Evolutionary conservation across 768 basidiomycete species (phyloP).

Genomic region (Lenzites betulinus): DNA sequence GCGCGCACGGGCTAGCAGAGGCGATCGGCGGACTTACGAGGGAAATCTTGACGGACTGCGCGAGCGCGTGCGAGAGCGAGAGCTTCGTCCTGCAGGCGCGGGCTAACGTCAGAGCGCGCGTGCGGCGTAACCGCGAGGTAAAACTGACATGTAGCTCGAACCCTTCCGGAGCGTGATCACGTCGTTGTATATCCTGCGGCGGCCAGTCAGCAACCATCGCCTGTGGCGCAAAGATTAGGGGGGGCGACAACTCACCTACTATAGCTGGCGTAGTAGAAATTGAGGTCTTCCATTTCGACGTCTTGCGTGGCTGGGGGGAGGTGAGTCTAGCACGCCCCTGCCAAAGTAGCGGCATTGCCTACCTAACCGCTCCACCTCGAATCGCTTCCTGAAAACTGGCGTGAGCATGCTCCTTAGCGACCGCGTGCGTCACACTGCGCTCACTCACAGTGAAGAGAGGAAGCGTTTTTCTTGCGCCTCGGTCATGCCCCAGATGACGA

Average conservation of each 20-base stretch:
- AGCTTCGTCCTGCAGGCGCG: conserved; percentile 78
- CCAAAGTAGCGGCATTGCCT: conserved; percentile 22
- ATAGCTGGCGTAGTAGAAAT: conserved; percentile 96
- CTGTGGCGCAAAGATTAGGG: not conserved
- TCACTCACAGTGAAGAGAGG: conserved; percentile 81
- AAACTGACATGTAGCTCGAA: conserved; percentile 88
- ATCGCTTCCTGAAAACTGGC: conserved; percentile 68
- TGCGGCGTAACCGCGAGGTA: conserved; percentile 17
- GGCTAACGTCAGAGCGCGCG: not conserved
- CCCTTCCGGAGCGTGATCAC: conserved; percentile 94
- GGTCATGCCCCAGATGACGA: conserved; percentile 98
- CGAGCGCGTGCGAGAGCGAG: conserved; percentile 90
- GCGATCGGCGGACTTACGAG: conserved; percentile 48
- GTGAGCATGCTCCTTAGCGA: not conserved
- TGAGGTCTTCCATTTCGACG: conserved; percentile 95
- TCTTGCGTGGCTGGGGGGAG: conserved; percentile 70
- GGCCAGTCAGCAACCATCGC: conserved; percentile 9
- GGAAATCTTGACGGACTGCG: conserved; percentile 97
- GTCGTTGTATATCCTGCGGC: conserved; percentile 87
- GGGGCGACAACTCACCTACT: conserved; percentile 60
- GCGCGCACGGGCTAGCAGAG: not conserved
- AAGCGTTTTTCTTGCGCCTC: conserved; percentile 91
- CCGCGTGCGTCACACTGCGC: not conserved
- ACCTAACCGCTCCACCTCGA: conserved; percentile 89
- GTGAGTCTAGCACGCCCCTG: not conserved